These are phyloP conservation scores for Clarkia xantiana DNA, from an alignment of 345 rosid species.

Conservation along the genomic window DNA sequence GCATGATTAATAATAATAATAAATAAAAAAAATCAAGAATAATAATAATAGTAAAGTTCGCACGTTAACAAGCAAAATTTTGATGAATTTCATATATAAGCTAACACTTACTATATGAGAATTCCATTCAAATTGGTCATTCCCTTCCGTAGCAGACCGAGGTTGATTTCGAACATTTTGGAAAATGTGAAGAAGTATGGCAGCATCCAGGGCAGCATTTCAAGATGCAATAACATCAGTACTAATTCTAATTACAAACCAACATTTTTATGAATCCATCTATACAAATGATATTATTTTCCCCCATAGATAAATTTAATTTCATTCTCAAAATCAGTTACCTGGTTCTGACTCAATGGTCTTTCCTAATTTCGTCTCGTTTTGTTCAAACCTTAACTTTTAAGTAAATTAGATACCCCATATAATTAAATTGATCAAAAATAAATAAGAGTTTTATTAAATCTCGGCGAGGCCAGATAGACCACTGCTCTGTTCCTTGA, in stretches of 20 bases:
- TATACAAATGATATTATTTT: background rate
- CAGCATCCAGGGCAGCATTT: constrained; percentile 92
- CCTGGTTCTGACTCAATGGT: constrained; percentile 74
- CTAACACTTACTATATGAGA: constrained; percentile 50
- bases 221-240: constrained; percentile 39
- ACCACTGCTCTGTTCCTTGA: constrained; percentile 61
- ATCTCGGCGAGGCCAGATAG: constrained; percentile 79
- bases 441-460: constrained; percentile 5
- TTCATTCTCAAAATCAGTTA: constrained; percentile 9
- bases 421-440: no score
- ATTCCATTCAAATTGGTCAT: constrained; percentile 50
- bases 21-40: constrained; percentile 2
- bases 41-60: background rate
- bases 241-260: background rate
- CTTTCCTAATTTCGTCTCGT: constrained; percentile 72
- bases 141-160: constrained; percentile 23
- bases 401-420: no score
- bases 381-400: constrained; percentile 44
- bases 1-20: no score
- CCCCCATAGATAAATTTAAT: background rate
- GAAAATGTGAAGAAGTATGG: constrained; percentile 74
- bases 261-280: background rate
- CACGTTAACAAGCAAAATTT: background rate
- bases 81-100: background rate
- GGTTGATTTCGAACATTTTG: constrained; percentile 26